Conservation (phyloP, 1,139 yeast genomes). For the Kodamaea alishanica region DNA sequence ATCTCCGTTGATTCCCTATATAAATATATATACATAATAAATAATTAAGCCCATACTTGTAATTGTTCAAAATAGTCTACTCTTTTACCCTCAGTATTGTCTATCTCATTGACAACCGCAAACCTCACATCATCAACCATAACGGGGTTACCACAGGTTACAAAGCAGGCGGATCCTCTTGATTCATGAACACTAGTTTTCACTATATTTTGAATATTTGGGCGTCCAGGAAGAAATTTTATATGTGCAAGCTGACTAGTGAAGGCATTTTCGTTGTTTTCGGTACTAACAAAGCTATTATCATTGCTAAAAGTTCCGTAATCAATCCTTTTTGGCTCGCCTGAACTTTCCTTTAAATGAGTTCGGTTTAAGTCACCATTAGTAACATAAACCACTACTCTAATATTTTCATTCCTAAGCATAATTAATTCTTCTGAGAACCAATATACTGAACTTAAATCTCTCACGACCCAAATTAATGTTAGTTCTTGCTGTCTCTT, state of each 20-base stretch:
- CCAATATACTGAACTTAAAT: slow-evolving; percentile 18
- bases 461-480: slow-evolving; percentile 22
- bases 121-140: slow-evolving; percentile 23
- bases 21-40: not conserved
- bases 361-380: not conserved
- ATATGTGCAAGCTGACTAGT: slow-evolving; percentile 16
- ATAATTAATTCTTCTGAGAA: slow-evolving; percentile 17
- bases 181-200: slow-evolving; percentile 21
- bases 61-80: slow-evolving; percentile 18
- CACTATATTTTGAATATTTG: slow-evolving; percentile 23
- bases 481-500: slow-evolving; percentile 14
- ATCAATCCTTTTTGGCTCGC: not conserved
- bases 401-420: slow-evolving; percentile 14
- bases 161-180: slow-evolving; percentile 29
- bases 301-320: slow-evolving; percentile 4
- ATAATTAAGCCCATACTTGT: slow-evolving; percentile 17
- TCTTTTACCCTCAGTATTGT: slow-evolving; percentile 13
- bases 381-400: slow-evolving; percentile 18
- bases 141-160: slow-evolving; percentile 36
- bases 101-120: slow-evolving; percentile 10
- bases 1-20: not conserved
- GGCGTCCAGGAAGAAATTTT: slow-evolving; percentile 29
- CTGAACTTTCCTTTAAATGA: not conserved
- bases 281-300: not conserved
- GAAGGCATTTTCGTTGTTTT: not conserved